phyloP scores from a whole-genome alignment of 352 stramenopile species.

The Blastocystis sp. region DNA sequence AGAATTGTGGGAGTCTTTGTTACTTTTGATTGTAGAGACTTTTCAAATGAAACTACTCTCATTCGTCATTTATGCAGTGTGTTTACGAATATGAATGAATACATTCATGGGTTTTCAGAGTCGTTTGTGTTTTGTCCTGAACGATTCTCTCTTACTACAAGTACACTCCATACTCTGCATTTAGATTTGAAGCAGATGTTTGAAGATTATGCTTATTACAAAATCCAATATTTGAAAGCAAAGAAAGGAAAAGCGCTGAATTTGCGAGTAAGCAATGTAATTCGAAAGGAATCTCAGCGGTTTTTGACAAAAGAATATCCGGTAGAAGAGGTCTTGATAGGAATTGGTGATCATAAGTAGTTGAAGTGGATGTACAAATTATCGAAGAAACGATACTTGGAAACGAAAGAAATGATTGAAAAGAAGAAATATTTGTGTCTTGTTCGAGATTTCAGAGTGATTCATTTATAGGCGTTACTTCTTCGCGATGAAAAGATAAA shows the following conservation, averaged over 20 bases:
- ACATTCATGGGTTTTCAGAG: background rate
- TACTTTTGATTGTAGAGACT: background rate
- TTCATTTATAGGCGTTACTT: background rate
- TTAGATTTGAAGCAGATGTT: background rate
- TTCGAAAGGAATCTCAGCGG: background rate
- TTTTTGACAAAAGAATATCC: background rate
- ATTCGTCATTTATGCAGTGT: background rate
- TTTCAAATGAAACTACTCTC: background rate
- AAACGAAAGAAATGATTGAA: background rate
- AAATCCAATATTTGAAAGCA: background rate
- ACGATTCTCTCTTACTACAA: background rate
- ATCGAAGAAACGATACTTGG: background rate
- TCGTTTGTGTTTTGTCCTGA: background rate
- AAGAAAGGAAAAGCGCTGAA: background rate
- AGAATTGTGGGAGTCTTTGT: background rate
- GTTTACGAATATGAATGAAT: background rate
- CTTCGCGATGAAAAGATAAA: background rate
- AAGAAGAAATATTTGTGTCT: background rate
- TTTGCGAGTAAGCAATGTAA: background rate
- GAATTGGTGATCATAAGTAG: background rate
- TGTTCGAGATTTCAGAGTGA: background rate
- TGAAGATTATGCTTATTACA: background rate
- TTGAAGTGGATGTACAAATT: conserved; percentile 34
- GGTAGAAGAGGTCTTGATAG: background rate
- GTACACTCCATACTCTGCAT: background rate